Evolutionary conservation across 257 asterid genomes (phyloP).

Genomic region (Solanum corneliomulleri): DNA sequence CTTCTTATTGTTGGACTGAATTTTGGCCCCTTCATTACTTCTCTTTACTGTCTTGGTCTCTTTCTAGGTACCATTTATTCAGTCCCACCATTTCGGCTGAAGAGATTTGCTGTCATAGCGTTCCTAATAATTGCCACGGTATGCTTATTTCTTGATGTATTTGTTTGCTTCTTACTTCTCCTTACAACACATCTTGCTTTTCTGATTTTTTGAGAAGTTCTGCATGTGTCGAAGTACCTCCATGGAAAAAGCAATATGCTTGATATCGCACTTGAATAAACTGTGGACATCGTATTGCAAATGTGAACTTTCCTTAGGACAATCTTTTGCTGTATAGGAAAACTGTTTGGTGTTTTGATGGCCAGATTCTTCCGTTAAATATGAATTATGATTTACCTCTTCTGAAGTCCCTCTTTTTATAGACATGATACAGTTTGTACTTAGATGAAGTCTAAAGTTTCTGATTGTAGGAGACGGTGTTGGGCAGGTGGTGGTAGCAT

Average conservation of each 20-base stretch:
- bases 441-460: neutral
- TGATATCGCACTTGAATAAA: neutral
- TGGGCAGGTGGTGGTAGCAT: neutral
- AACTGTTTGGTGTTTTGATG: neutral
- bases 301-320: neutral
- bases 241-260: neutral
- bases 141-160: conserved; percentile 4
- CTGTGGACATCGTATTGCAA: neutral
- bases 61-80: conserved; percentile 91
- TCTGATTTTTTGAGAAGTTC: neutral
- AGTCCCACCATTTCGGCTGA: conserved; percentile 96
- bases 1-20: conserved; percentile 66
- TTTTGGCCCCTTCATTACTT: conserved; percentile 80
- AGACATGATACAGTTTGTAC: neutral
- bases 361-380: neutral
- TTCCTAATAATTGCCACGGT: conserved; percentile 97
- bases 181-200: neutral
- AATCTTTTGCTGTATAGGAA: neutral
- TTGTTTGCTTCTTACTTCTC: neutral
- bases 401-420: neutral
- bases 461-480: neutral
- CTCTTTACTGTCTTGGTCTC: conserved; percentile 89
- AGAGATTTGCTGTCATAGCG: conserved; percentile 69
- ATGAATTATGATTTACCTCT: neutral
- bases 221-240: neutral